Conservation (phyloP, 139 green algal genomes). For the Chlorella sorokiniana region DNA sequence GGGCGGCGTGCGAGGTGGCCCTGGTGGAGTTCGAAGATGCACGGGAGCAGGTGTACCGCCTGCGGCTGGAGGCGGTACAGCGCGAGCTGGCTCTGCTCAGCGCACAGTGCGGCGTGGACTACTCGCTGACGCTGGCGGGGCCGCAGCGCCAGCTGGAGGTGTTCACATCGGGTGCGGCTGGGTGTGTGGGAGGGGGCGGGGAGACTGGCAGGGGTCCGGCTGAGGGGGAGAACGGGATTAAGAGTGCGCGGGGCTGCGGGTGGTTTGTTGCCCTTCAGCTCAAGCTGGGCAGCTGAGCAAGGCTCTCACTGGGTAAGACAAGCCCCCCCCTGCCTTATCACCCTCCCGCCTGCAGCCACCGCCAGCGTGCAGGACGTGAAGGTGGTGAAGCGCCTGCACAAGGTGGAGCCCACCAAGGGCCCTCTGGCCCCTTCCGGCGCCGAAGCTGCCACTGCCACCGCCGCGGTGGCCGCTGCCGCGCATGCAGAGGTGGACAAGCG, state of each 20-base stretch:
- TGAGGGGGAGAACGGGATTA: too few relatives aligned
- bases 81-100: slow-evolving; percentile 24
- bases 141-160: slow-evolving; percentile 18
- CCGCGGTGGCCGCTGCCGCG: background rate
- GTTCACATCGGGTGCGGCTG: slow-evolving; percentile 14
- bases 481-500: background rate
- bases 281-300: too few relatives aligned
- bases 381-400: too few relatives aligned
- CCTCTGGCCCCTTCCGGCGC: background rate
- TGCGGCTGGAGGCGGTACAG: slow-evolving; percentile 14
- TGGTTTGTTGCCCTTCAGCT: too few relatives aligned
- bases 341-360: background rate
- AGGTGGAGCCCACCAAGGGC: background rate
- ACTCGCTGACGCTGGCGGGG: slow-evolving; percentile 26
- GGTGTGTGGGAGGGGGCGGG: background rate
- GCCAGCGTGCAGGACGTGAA: slow-evolving; percentile 18
- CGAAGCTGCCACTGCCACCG: background rate
- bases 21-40: background rate
- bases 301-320: too few relatives aligned
- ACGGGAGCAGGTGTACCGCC: background rate
- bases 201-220: background rate
- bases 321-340: background rate
- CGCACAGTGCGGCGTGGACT: slow-evolving; percentile 31
- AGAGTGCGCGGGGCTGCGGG: too few relatives aligned
- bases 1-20: background rate